Percentiles rank a stretch among this genome's conserved stretches.
phyloP scores from a whole-genome alignment of 257 asterid species.

The Jaltomata sinuosa region DNA sequence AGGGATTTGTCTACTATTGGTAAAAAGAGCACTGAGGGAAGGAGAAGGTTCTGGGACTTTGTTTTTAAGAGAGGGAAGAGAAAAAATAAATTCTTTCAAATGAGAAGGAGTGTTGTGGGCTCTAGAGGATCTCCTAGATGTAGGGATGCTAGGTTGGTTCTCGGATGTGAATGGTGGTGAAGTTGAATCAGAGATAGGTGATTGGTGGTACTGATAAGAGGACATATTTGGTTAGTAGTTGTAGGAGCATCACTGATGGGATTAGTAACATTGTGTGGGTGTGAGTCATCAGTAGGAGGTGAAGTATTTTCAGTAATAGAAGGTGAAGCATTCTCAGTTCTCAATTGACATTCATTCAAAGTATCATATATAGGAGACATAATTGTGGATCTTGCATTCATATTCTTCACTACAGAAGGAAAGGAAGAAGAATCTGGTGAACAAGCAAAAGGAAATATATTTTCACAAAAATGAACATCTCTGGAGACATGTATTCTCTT shows the following conservation, averaged over 20 bases:
- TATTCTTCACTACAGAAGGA: no score
- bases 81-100: neutral
- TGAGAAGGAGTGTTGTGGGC: neutral
- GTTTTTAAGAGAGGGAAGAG: neutral
- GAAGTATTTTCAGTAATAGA: no score
- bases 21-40: neutral
- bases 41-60: neutral
- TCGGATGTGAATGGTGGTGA: neutral
- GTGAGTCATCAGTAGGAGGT: neutral
- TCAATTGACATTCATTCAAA: neutral
- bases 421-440: neutral
- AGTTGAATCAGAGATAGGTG: neutral
- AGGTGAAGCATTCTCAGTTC: neutral
- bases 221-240: neutral
- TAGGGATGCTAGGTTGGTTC: neutral
- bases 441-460: neutral
- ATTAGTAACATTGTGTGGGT: neutral
- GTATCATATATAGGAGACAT: no score
- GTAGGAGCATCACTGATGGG: neutral
- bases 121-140: neutral
- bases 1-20: neutral
- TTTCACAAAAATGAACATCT: neutral
- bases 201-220: neutral
- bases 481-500: neutral
- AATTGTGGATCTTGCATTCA: no score